Evolutionary conservation across 495 filamentous ascomycete genomes (phyloP).

Genomic region (Talaromyces thailandensis): DNA sequence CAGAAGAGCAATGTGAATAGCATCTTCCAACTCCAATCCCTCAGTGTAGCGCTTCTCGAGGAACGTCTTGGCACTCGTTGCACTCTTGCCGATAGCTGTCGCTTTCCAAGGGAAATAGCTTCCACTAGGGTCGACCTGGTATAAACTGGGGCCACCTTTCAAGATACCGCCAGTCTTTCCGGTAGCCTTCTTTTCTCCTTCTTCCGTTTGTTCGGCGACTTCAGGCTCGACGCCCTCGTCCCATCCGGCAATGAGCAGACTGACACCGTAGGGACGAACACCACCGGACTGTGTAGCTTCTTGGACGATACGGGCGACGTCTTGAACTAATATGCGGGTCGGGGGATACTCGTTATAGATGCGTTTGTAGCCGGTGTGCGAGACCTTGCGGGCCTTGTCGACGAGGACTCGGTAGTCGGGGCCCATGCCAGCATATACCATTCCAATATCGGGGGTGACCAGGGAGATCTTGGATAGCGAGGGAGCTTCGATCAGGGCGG

Average conservation of each 20-base stretch:
- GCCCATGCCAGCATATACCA: constrained; percentile 99
- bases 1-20: constrained; percentile 94
- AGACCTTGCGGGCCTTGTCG: constrained; percentile 95
- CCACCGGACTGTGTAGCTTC: constrained; percentile 97
- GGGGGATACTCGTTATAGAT: constrained; percentile 99
- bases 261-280: constrained; percentile 96
- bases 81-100: constrained; percentile 97
- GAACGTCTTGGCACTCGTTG: constrained; percentile 96
- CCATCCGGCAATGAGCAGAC: constrained; percentile 91
- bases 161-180: constrained; percentile 89
- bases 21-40: constrained; percentile 94
- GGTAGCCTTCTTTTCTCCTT: constrained; percentile 58
- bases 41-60: constrained; percentile 98
- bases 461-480: constrained; percentile 96
- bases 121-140: constrained; percentile 95
- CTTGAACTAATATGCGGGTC: constrained; percentile 96
- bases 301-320: constrained; percentile 96
- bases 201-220: constrained; percentile 41
- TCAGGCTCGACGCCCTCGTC: constrained; percentile 92
- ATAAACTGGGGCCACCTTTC: constrained; percentile 93
- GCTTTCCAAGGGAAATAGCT: constrained; percentile 99
- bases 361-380: constrained; percentile 98
- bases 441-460: constrained; percentile 98
- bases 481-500: constrained; percentile 84
- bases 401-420: constrained; percentile 97